phyloP scores from a whole-genome alignment of 495 filamentous ascomycete genomes.

The Sporormia fimetaria region DNA sequence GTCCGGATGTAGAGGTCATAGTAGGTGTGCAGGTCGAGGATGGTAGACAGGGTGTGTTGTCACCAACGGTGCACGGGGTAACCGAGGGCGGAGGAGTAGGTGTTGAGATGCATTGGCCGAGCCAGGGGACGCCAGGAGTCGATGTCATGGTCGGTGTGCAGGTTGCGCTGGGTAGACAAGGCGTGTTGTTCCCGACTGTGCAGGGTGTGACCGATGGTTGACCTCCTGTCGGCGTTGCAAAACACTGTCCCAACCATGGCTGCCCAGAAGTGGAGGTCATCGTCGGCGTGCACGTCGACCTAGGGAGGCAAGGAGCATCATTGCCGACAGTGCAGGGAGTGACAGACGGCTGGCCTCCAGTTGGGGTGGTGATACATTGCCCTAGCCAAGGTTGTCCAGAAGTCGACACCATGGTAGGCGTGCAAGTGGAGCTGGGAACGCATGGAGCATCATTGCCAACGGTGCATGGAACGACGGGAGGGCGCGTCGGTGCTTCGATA shows the following conservation, averaged over 20 bases:
- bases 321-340: slow-evolving; percentile 12
- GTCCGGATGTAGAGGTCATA: slow-evolving; percentile 10
- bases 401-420: slow-evolving; percentile 7
- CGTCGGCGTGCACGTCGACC: slow-evolving; percentile 8
- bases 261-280: slow-evolving; percentile 4
- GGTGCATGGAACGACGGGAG: slow-evolving; percentile 8
- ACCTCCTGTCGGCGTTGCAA: neutral
- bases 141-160: slow-evolving; percentile 3
- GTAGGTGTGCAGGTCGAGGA: slow-evolving; percentile 16
- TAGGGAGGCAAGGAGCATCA: slow-evolving; percentile 3
- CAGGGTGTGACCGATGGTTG: neutral
- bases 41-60: slow-evolving; percentile 8
- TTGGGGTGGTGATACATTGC: slow-evolving; percentile 3
- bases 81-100: neutral
- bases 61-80: slow-evolving; percentile 8
- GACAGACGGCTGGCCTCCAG: neutral
- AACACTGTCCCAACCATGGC: slow-evolving; percentile 10
- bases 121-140: neutral
- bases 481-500: no score
- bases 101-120: slow-evolving; percentile 1
- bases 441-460: slow-evolving; percentile 5
- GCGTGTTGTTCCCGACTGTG: slow-evolving; percentile 1
- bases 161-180: neutral
- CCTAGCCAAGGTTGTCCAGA: slow-evolving; percentile 4
- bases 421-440: neutral